Evolutionary conservation across 192 early-diverging fungal genomes (phyloP).

Genomic region (Coemansia asiatica): DNA sequence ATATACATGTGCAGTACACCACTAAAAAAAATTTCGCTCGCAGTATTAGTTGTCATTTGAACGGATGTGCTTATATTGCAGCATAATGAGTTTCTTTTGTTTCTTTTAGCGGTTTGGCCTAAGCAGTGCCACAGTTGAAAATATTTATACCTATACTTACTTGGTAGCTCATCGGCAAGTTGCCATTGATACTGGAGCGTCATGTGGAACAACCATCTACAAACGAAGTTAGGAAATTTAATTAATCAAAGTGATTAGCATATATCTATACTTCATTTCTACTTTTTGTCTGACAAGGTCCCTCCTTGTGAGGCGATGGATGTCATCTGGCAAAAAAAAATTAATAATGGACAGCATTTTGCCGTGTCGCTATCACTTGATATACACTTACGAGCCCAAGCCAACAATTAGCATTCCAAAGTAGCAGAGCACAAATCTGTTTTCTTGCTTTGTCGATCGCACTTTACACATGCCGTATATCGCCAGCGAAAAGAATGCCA

Average conservation of each 20-base stretch:
- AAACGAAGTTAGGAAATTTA: not conserved
- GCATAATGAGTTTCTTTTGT: not conserved
- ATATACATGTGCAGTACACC: constrained; percentile 63
- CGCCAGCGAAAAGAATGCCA: constrained; percentile 63
- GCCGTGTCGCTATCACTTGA: not conserved
- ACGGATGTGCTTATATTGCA: constrained; percentile 29
- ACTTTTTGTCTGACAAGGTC: not conserved
- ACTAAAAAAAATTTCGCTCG: constrained; percentile 25
- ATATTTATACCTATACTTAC: constrained; percentile 24
- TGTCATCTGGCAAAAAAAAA: constrained; percentile 3
- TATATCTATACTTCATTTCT: not conserved
- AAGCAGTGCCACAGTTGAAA: too few relatives aligned
- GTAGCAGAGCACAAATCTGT: constrained; percentile 61
- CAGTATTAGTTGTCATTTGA: not conserved
- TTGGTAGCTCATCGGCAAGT: constrained; percentile 80
- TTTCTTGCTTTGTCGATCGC: constrained; percentile 50
- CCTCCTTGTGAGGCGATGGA: not conserved
- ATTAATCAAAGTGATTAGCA: constrained; percentile 7
- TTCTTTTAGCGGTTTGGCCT: not conserved
- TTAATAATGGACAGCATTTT: constrained; percentile 3
- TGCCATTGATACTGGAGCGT: constrained; percentile 72
- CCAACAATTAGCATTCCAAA: constrained; percentile 65
- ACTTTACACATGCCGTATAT: constrained; percentile 62
- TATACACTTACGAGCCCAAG: constrained; percentile 61
- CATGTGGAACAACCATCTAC: constrained; percentile 73